phyloP scores from a whole-genome alignment of 768 basidiomycete species.

The Chalciporus chontae region DNA sequence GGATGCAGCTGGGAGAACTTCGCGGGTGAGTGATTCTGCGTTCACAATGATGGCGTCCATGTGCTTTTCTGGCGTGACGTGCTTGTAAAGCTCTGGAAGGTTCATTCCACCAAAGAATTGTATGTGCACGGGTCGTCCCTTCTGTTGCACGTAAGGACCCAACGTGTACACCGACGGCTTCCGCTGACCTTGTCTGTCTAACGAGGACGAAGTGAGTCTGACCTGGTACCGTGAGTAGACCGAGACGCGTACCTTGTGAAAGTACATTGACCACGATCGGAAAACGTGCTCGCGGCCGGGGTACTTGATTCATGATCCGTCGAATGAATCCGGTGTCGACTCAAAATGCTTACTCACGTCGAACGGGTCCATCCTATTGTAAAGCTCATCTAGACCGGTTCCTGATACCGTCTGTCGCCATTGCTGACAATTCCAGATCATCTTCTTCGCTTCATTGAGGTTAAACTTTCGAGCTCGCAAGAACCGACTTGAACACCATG shows the following conservation, averaged over 20 bases:
- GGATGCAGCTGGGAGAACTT: slow-evolving; percentile 63
- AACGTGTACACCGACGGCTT: neutral
- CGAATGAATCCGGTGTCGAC: neutral
- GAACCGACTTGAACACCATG: slow-evolving; percentile 51
- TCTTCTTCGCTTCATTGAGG: slow-evolving; percentile 53
- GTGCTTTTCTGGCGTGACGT: slow-evolving; percentile 55
- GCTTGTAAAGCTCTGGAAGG: slow-evolving; percentile 52
- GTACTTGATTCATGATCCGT: slow-evolving; percentile 41
- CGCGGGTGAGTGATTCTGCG: slow-evolving; percentile 59
- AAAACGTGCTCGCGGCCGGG: slow-evolving; percentile 67
- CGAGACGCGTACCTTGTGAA: slow-evolving; percentile 56
- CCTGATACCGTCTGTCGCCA: slow-evolving; percentile 67
- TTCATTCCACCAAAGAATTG: slow-evolving; percentile 61
- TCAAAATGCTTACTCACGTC: slow-evolving; percentile 45
- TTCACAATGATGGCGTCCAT: slow-evolving; percentile 65
- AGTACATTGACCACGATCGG: slow-evolving; percentile 75
- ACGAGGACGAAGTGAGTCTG: neutral
- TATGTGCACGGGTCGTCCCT: slow-evolving; percentile 70
- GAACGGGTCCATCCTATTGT: slow-evolving; percentile 60
- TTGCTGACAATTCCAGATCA: slow-evolving; percentile 63
- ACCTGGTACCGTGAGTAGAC: neutral
- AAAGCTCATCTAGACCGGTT: slow-evolving; percentile 63
- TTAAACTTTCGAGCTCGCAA: slow-evolving; percentile 70
- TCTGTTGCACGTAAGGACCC: slow-evolving; percentile 32
- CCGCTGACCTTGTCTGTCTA: slow-evolving; percentile 65